Evolutionary conservation across 768 basidiomycete species (phyloP), one percentile per base, ranked within the genome.

Genomic region (Lenzites betulinus): DNA sequence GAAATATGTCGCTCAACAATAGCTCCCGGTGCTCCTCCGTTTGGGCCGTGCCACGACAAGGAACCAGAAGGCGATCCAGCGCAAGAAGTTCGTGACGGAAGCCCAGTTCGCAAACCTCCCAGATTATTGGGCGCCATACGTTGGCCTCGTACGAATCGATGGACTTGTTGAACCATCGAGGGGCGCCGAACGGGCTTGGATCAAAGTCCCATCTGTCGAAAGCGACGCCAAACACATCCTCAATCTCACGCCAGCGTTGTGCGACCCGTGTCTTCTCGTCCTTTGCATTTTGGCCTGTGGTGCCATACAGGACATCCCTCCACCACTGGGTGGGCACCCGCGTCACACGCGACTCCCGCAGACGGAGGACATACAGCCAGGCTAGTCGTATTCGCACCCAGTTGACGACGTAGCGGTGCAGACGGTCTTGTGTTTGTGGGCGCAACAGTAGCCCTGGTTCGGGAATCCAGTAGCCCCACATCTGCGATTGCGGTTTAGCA

Each of bases 381-480:
- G n/a, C 35, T 7, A 20, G 35, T 9, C 51, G 51, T 15, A 52
- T 5, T 15, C 51, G 23, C 5, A 52, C 30, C 51, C 51, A 52
- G 20, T n/a, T 52, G 26, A 52, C 35, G 36, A 52, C 16, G 39
- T 52, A 52, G 12, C 51, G 36, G 7, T 18, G 11, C 36, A 25
- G 30, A 6, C 51, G 51, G 18, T 52, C 51, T 6, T 22, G 13
- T 16, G 51, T 52, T 18, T 36, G 7, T 20, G 51, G 18, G 8
- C 51, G 35, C 8, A 52, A 22, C 15, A 52, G 20, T 12, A 52
- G 36, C 3, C 35, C 35, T 7, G 51, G 51, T 16, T 52, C 51
- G 7, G 51, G 51, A 20, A 52, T 39, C 51, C 51, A 52, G 38
- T 52, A 52, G 23, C 51, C 51, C 51, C 51, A 52, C 12, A 42